These are phyloP conservation scores for Mortierella claussenii DNA, from an alignment of 192 early-diverging fungal species.

Conservation along the genomic window DNA sequence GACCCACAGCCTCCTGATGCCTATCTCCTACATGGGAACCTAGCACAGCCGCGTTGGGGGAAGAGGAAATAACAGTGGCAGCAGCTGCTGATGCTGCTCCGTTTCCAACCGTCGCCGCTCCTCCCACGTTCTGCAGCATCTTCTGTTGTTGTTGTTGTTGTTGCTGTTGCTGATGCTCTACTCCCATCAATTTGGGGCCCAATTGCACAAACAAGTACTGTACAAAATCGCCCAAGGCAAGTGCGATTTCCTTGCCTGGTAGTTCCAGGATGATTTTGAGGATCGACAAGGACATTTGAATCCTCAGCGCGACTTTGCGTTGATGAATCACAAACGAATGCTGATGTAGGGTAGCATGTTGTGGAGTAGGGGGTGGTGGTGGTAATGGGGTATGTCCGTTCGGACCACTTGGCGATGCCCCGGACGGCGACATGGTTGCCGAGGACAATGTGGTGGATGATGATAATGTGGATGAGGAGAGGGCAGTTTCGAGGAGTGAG, in stretches of 20 bases:
- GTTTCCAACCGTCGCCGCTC: no score
- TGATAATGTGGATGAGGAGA: no score
- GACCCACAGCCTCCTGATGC: background rate
- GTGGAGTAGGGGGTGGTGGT: conserved; percentile 4
- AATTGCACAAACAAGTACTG: conserved; percentile 36
- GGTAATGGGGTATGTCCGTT: background rate
- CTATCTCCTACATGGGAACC: background rate
- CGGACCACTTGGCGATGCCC: background rate
- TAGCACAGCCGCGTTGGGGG: background rate
- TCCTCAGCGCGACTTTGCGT: conserved; percentile 13
- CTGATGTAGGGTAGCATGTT: conserved; percentile 16
- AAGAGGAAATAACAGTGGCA: background rate
- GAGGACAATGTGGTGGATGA: no score
- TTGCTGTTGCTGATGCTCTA: background rate
- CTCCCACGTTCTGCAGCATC: no score
- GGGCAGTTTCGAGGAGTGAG: conserved; percentile 14
- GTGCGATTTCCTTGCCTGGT: conserved; percentile 28
- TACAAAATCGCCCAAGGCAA: conserved; percentile 10
- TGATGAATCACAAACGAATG: conserved; percentile 16
- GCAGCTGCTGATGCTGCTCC: background rate
- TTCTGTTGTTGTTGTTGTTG: no score
- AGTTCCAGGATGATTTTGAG: conserved; percentile 25
- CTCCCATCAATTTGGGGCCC: conserved; percentile 26
- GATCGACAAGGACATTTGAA: conserved; percentile 26
- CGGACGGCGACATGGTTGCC: background rate